Base-by-base conservation (phyloP, 2,329 filamentous ascomycete genomes). In the Fusarium kyushuense region DNA sequence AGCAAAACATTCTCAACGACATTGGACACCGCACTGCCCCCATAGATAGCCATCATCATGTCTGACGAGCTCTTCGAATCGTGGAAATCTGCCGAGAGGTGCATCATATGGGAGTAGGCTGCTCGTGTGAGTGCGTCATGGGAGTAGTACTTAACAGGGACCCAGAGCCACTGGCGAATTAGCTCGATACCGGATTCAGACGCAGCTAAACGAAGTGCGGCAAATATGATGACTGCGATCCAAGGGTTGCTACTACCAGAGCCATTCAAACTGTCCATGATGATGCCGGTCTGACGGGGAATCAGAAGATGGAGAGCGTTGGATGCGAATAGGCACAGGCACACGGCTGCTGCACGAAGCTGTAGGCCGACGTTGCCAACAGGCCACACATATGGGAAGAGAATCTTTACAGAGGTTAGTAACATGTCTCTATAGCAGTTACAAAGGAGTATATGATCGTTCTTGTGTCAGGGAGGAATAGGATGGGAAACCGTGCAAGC, bases 381-480 rank as follows among this genome's bases (percentile, higher is more conserved):
- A 1, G 94, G 93, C 88, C 92, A 94, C 21, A 97, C 82, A 74
- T 93, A 92, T 0, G 92, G 92, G 29, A 94, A 82, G 76, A 97
- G 90, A 35, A 95, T 80, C 87, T 90, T 58, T 16, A 25, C 5
- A 11, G 23, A n/a, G 13, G 55, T 62, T 25, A 45, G 53, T 38
- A 25, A 12, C n/a, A 35, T 23, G 29, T 23, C 21, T n/a, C 14
- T 21, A 33, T 21, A 7, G 19, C 17, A 42, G 6, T 25, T 8
- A 4, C 16, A 27, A 12, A 6, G 5, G 2, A 16, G 14, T 8
- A 12, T 13, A 11, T 16, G 33, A 17, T 13, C 36, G 19, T 9
- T 32, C 35, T 38, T 38, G n/a, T 12, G 27, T 11, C 17, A 11
- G 14, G 17, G 25, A 14, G 13, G 41, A 19, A 19, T 21, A 11